phyloP scores from a whole-genome alignment of 2,329 filamentous ascomycete species.

The Lachnellula subtilissima region DNA sequence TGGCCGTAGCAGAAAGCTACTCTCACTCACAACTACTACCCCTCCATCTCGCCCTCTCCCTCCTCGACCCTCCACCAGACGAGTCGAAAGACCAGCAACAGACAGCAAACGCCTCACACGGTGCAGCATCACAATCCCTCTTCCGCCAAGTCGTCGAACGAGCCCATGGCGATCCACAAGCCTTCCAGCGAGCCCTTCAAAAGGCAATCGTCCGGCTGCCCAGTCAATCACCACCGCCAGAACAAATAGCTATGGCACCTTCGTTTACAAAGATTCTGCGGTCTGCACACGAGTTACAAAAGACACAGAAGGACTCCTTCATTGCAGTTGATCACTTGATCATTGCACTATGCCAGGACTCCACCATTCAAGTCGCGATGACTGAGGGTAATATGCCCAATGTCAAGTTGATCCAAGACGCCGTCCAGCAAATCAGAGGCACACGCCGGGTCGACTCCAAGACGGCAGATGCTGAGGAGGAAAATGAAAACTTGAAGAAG shows the following conservation, averaged over 20 bases:
- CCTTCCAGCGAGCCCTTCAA: conserved; percentile 84
- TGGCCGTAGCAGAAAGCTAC: conserved; percentile 82
- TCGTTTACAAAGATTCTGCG: conserved; percentile 77
- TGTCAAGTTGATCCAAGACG: conserved; percentile 80
- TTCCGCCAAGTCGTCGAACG: conserved; percentile 93
- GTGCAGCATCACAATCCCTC: conserved; percentile 61
- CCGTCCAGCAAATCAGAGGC: conserved; percentile 86
- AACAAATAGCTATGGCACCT: conserved; percentile 77
- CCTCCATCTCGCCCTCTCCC: conserved; percentile 79
- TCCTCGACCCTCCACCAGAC: conserved; percentile 71
- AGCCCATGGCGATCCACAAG: conserved; percentile 86
- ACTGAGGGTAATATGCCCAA: conserved; percentile 90
- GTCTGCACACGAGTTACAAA: conserved; percentile 82
- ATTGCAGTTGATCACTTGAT: conserved; percentile 96
- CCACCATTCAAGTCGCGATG: conserved; percentile 65
- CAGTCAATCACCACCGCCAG: conserved; percentile 90
- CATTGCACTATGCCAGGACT: conserved; percentile 74
- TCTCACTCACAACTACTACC: conserved; percentile 86
- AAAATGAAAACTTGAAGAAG: conserved; percentile 93
- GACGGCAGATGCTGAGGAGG: conserved; percentile 86
- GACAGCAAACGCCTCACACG: conserved; percentile 58
- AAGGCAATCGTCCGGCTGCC: conserved; percentile 86
- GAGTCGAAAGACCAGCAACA: conserved; percentile 75
- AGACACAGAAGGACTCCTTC: conserved; percentile 95
- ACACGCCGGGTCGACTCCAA: conserved; percentile 93